Base-by-base conservation (phyloP, 2,329 filamentous ascomycete genomes). In the Hortaea sp. region DNA sequence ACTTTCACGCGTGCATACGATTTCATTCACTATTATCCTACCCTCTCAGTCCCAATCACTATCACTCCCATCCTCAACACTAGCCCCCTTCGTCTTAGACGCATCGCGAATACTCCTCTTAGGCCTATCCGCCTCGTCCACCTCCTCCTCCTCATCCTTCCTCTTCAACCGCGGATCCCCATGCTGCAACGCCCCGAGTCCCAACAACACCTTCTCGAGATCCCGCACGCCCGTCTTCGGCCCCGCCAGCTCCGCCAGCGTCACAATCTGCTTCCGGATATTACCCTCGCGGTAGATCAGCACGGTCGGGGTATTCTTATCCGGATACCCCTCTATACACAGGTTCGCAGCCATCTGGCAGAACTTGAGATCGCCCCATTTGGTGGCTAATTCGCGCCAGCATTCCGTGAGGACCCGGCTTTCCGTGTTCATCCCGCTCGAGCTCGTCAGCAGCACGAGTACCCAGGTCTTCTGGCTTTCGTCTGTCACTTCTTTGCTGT, bases 271-370 rank as follows among this genome's bases (percentile, higher is more conserved):
- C 69, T 81, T 87, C 63, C 82, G 81, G 54, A 98, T 95, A 63
- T 98, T 87, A 12, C 88, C 88, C 58, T 95, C 88, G 63, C 83
- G 84, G 69, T 98, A 98, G 0, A 95, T 78, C 52, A 98, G 63
- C 32, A 98, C 88, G 0, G 92, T 98, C 1, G 92, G 92, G 48
- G 88, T 95, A 65, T 98, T 98, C 47, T 78, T 77, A 59, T 97
- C 92, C 1, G 92, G 92, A 66, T 98, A 98, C 37, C 88, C 88
- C 65, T 97, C 92, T 57, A 98, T 95, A 48, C 92, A 95, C 69
- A 95, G 80, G 61, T 88, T 82, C 5, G 83, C 92, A 56, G 83
- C 79, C 56, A 98, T 97, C 69, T 97, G 87, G 65, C 90, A 97
- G 68, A 98, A 98, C 69, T 98, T 98, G 65, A 98, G 73, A 54